Base-by-base conservation (phyloP, 2,329 filamentous ascomycete species). In the Leptographium galeiforme region DNA sequence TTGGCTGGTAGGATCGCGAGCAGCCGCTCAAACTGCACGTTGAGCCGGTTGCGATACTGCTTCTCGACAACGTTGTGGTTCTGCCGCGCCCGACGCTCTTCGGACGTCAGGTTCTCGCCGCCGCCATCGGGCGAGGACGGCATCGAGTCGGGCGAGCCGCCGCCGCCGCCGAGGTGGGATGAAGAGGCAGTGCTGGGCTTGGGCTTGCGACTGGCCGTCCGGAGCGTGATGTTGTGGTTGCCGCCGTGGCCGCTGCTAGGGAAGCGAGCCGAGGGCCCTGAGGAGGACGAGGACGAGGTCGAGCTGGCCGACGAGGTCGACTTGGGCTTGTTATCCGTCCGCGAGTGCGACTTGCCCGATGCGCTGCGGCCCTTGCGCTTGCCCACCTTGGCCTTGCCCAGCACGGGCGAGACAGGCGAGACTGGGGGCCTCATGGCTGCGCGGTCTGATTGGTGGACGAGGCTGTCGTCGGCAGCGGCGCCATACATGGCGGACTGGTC, bases 31-130 rank as follows among this genome's bases (percentile, higher is more conserved):
- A 73, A 74, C 60, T 74, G 69, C 2, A 64, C 63, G 55, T 73
- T 74, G 38, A 74, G 68, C 30, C 71, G 64, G 62, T 72, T 72
- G 39, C 71, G 69, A 62, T 74, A 74, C 59, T 73, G 70, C 60
- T 73, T 72, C 63, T 74, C 71, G 10, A 73, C 71, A 50, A 72
- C 68, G 60, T 74, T 74, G 58, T 74, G 71, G 46, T 66, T 67
- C 56, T 58, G 55, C 38, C 57, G 57, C 3, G 54, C 56, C 7
- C 56, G 57, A 10, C 53, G 56, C 50, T 57, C 57, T n/a, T 59
- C 57, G 0, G 48, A 48, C 7, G 54, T 56, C 52, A 57, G 51
- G 13, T 39, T 49, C 6, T 58, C 57, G 25, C n/a, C 14, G 10
- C 43, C 46, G 34, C 33, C 45, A 43, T 58, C 55, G 30, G 53